A percentile compares a stretch with the other conserved stretches of the same genome.
These are phyloP conservation scores for Fragilaria crotonensis DNA, from an alignment of 108 stramenopile genomes.

Conservation along the genomic window DNA sequence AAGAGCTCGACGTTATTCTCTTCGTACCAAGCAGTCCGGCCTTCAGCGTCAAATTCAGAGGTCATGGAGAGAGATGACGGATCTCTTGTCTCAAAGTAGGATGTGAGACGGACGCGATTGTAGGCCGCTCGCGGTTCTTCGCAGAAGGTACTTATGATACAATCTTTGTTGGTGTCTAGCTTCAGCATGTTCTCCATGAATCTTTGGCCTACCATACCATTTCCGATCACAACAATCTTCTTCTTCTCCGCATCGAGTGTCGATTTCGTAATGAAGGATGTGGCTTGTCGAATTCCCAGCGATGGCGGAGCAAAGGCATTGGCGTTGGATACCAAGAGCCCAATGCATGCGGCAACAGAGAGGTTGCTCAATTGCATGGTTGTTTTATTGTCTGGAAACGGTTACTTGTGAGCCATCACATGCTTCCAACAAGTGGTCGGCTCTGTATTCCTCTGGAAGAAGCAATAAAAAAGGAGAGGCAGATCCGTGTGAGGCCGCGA, in stretches of 20 bases:
- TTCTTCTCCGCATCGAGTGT: conserved; percentile 47
- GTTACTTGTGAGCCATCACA: no score
- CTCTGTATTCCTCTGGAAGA: no score
- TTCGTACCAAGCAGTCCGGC: conserved; percentile 79
- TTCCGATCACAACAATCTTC: conserved; percentile 82
- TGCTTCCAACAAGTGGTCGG: no score
- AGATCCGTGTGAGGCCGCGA: no score
- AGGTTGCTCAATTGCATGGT: no score
- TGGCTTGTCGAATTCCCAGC: not conserved
- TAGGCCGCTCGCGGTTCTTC: conserved; percentile 91
- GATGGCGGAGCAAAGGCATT: no score
- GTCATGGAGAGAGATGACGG: conserved; percentile 80
- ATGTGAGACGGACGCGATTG: conserved; percentile 89
- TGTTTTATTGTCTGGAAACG: no score
- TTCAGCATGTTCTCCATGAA: conserved; percentile 88
- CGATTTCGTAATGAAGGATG: no score
- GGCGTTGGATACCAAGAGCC: no score
- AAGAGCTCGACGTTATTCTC: conserved; percentile 76
- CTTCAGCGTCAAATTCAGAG: conserved; percentile 65
- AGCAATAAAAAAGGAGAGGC: no score
- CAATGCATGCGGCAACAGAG: no score
- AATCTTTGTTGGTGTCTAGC: conserved; percentile 43
- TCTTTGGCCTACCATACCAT: conserved; percentile 92
- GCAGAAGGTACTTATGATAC: conserved; percentile 81
- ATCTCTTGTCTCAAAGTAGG: conserved; percentile 87